Conservation (phyloP, 2,329 filamentous ascomycete species). For the Nigrograna mackinnonii region DNA sequence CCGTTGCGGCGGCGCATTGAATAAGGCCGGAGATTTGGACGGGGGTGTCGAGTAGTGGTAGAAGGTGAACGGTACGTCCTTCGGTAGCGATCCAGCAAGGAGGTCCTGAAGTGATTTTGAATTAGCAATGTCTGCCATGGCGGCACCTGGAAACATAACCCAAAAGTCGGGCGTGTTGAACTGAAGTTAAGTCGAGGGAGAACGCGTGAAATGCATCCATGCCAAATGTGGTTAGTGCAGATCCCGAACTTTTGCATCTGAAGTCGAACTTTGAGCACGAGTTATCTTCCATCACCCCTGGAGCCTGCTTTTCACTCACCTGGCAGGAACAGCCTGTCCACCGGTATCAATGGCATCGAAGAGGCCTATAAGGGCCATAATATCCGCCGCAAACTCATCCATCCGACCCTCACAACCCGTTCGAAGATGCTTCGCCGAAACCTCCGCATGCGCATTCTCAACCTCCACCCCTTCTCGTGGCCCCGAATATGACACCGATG, state of each 20-base stretch:
- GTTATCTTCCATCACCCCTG: no score
- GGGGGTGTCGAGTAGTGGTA: slow-evolving; percentile 90
- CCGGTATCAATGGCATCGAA: slow-evolving; percentile 52
- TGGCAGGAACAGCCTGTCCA: slow-evolving; percentile 13
- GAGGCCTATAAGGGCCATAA: slow-evolving; percentile 41
- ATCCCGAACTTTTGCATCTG: no score
- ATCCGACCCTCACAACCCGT: slow-evolving; percentile 25
- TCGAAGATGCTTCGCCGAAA: slow-evolving; percentile 26
- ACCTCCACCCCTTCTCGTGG: slow-evolving; percentile 23
- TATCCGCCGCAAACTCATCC: slow-evolving; percentile 27
- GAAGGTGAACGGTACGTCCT: slow-evolving; percentile 65
- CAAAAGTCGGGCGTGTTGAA: no score
- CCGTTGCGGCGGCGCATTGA: slow-evolving; percentile 73
- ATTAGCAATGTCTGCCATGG: slow-evolving; percentile 28
- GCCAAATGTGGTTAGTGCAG: no score
- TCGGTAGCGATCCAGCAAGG: slow-evolving; percentile 57
- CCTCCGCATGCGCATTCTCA: slow-evolving; percentile 40
- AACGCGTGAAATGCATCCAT: no score
- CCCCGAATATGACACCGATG: slow-evolving; percentile 35
- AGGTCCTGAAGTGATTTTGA: slow-evolving; percentile 41
- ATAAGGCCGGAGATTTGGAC: slow-evolving; percentile 73
- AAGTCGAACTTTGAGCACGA: no score
- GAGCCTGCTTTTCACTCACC: slow-evolving; percentile 13
- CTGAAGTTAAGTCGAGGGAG: no score
- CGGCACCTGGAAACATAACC: no score